A percentile compares a stretch with the other conserved stretches of the same genome.
phyloP scores from a whole-genome alignment of 1,284 basidiomycete species.

The Austroboletus niveus region DNA sequence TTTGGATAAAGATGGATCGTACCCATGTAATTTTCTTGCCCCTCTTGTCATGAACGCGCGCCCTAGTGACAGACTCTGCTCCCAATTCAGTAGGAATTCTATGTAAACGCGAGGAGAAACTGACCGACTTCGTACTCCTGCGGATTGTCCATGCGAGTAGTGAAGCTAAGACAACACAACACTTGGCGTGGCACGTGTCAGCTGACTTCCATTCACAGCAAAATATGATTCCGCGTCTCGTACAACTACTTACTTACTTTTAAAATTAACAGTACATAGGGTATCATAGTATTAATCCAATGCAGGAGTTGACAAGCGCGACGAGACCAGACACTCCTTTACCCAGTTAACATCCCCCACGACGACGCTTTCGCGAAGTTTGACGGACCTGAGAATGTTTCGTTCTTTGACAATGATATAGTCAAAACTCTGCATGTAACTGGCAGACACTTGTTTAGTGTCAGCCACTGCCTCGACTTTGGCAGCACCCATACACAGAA shows the following conservation, averaged over 20 bases:
- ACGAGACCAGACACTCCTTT: conserved; percentile 71
- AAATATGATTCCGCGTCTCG: not conserved
- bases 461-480: conserved; percentile 57
- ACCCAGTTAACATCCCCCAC: conserved; percentile 68
- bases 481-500: conserved; percentile 72
- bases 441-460: conserved; percentile 34
- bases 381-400: conserved; percentile 25
- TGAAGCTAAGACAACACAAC: conserved; percentile 19
- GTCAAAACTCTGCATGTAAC: conserved; percentile 46
- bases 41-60: conserved; percentile 44
- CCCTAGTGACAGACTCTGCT: conserved; percentile 53
- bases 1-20: conserved; percentile 16
- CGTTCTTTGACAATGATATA: conserved; percentile 65
- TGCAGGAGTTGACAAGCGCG: conserved; percentile 21
- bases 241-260: conserved; percentile 12
- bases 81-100: not conserved
- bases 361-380: conserved; percentile 30
- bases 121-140: conserved; percentile 68
- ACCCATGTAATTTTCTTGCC: conserved; percentile 48
- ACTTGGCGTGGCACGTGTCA: conserved; percentile 2
- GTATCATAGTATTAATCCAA: conserved; percentile 7
- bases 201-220: conserved; percentile 15
- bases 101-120: conserved; percentile 5
- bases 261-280: not conserved
- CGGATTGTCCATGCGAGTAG: conserved; percentile 26